Conservation (phyloP, 805 yeast species). For the Wickerhamiella sorbophila region DNA sequence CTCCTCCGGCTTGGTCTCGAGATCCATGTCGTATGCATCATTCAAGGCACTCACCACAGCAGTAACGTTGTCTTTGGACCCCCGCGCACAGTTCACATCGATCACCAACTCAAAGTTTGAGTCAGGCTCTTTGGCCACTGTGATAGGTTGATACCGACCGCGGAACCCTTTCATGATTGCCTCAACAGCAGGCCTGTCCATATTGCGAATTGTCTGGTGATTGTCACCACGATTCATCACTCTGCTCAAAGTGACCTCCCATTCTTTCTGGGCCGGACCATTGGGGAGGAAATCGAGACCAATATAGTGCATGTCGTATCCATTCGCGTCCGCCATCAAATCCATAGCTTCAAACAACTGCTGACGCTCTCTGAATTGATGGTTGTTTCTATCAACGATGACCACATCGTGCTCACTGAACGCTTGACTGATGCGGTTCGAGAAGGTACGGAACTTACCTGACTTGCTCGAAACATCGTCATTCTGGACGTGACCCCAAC, state of each 20-base stretch:
- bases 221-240: slow-evolving; percentile 65
- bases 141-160: slow-evolving; percentile 49
- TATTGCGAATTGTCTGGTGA: slow-evolving; percentile 64
- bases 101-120: slow-evolving; percentile 50
- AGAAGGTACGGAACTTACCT: slow-evolving; percentile 19
- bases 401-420: slow-evolving; percentile 36
- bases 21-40: slow-evolving; percentile 22
- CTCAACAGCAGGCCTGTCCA: slow-evolving; percentile 36
- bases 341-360: slow-evolving; percentile 45
- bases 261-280: slow-evolving; percentile 26
- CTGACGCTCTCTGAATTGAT: slow-evolving; percentile 50
- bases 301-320: slow-evolving; percentile 39
- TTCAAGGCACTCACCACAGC: slow-evolving; percentile 34
- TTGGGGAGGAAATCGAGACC: slow-evolving; percentile 52
- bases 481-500: slow-evolving; percentile 71
- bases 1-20: slow-evolving; percentile 29
- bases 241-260: slow-evolving; percentile 43
- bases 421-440: slow-evolving; percentile 16
- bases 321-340: slow-evolving; percentile 30
- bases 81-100: slow-evolving; percentile 26
- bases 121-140: slow-evolving; percentile 40
- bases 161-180: slow-evolving; percentile 65
- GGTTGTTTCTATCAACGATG: slow-evolving; percentile 74
- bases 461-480: slow-evolving; percentile 39
- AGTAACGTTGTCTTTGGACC: not conserved